Percentiles rank a stretch among this genome's conserved stretches.
phyloP scores from a whole-genome alignment of 768 basidiomycete species.

The Xerocomellus intermedius region DNA sequence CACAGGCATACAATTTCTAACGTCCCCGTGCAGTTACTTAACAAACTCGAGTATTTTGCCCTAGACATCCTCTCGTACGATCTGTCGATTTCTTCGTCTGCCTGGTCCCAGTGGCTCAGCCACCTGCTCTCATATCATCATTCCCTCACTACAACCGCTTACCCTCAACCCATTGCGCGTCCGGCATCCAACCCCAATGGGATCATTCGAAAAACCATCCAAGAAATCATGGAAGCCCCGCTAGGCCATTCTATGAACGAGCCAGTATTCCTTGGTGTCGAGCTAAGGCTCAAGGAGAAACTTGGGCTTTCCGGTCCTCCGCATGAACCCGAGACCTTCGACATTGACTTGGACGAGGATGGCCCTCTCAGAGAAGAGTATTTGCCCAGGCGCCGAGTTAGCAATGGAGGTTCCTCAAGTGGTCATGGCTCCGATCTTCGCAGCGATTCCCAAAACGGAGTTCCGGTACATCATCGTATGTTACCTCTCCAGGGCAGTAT shows the following conservation, averaged over 20 bases:
- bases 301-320: conserved; percentile 43
- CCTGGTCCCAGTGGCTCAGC: conserved; percentile 72
- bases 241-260: conserved; percentile 35
- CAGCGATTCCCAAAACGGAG: neutral
- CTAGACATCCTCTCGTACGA: conserved; percentile 71
- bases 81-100: conserved; percentile 58
- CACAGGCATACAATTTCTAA: conserved; percentile 78
- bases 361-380: conserved; percentile 83
- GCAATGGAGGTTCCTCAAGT: conserved; percentile 14
- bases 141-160: conserved; percentile 55
- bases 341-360: conserved; percentile 81
- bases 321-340: conserved; percentile 48
- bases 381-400: conserved; percentile 61
- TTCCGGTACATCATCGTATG: conserved; percentile 6
- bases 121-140: conserved; percentile 65
- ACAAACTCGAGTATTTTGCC: conserved; percentile 68
- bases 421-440: conserved; percentile 1
- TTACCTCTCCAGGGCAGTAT: conserved; percentile 26
- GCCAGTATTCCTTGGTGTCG: conserved; percentile 72
- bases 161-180: conserved; percentile 74
- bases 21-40: conserved; percentile 66
- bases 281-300: conserved; percentile 58
- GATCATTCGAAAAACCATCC: conserved; percentile 66
- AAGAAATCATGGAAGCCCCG: conserved; percentile 62
- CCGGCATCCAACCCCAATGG: conserved; percentile 71